Base-by-base conservation (phyloP, 108 stramenopile species). In the Thalassiosira profunda region DNA sequence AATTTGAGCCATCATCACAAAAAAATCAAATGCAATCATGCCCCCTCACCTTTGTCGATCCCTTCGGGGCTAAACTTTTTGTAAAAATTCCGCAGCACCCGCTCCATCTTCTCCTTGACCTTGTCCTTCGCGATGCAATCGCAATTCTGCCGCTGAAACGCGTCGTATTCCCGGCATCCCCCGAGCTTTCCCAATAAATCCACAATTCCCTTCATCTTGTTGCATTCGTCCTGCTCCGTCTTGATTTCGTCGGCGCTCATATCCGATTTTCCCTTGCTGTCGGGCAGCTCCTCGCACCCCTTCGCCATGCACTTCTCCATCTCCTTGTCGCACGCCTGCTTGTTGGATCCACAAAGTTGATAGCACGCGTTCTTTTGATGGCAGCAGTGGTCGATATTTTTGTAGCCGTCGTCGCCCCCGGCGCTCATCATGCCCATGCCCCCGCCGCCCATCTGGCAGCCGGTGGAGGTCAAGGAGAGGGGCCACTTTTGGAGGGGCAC, bases 291-390 rank as follows among this genome's bases (percentile, higher is more conserved):
- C 4, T 40, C 57, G 38, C 59, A 60, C 26, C 38, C 30, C 20
- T 3, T 8, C 15, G 42, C 18, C 56, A 58, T 46, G 40, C 82
- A 83, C 23, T 41, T 43, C 1, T 60, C 59, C 38, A 60, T 23
- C 3, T 60, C 59, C 25, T 41, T 28, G 45, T 85, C 84, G 43
- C 84, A 85, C 1, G 25, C 28, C 35, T 47, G 37, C 35, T 82
- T 85, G 26, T 34, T 41, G 17, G 56, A 28, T 12, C 80, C 80
- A 56, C 84, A 85, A n/a, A 58, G 51, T 52, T 85, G 84, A 62
- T 67, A 68, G 57, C 84, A 85, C 0, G 80, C 76, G 40, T 78
- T 61, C 38, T 75, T 46, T 41, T 66, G 51, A 54, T 85, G 60
- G 36, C 84, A 85, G 46, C 84, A 85, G 14, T 42, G 4, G 26